Evolutionary conservation across 2,329 filamentous ascomycete genomes (phyloP).

Genomic region (Aspergillus fumigatus): DNA sequence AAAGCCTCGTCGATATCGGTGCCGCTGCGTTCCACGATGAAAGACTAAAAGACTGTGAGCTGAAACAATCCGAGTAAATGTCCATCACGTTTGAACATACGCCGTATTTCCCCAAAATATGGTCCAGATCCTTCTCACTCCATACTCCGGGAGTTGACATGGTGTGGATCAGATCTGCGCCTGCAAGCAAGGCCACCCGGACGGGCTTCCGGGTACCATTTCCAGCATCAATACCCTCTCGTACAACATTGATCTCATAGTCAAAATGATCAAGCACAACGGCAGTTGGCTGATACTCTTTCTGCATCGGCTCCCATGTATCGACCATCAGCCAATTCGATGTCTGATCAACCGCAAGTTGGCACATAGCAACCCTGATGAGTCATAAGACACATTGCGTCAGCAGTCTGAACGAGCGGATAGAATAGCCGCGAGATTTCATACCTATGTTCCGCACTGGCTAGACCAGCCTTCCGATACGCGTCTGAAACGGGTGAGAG

Average conservation of each 20-base stretch:
- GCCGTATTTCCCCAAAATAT: slow-evolving; percentile 79
- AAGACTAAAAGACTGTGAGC: slow-evolving; percentile 45
- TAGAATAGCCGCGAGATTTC: slow-evolving; percentile 2
- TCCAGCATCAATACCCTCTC: slow-evolving; percentile 66
- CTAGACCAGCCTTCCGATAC: slow-evolving; percentile 77
- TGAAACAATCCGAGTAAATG: background rate
- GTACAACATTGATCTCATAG: slow-evolving; percentile 76
- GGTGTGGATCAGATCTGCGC: slow-evolving; percentile 69
- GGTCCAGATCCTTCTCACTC: slow-evolving; percentile 77
- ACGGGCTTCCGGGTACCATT: slow-evolving; percentile 63
- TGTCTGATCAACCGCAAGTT: slow-evolving; percentile 67
- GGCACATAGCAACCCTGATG: slow-evolving; percentile 72
- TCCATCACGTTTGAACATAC: slow-evolving; percentile 24
- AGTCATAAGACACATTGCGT: background rate
- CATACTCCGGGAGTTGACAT: slow-evolving; percentile 71
- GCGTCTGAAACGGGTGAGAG: slow-evolving; percentile 71
- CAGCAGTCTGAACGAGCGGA: background rate
- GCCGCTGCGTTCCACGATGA: slow-evolving; percentile 82
- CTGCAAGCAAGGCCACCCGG: slow-evolving; percentile 75
- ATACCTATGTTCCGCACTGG: slow-evolving; percentile 64
- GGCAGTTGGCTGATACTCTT: slow-evolving; percentile 82
- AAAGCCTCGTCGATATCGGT: slow-evolving; percentile 87
- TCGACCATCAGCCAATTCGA: slow-evolving; percentile 82
- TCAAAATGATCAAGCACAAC: slow-evolving; percentile 88
- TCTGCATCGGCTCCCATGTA: slow-evolving; percentile 81